Evolutionary conservation across 768 basidiomycete species (phyloP), one percentile per base, ranked within the genome.

Genomic region (Chalciporus sphaerocephalus): DNA sequence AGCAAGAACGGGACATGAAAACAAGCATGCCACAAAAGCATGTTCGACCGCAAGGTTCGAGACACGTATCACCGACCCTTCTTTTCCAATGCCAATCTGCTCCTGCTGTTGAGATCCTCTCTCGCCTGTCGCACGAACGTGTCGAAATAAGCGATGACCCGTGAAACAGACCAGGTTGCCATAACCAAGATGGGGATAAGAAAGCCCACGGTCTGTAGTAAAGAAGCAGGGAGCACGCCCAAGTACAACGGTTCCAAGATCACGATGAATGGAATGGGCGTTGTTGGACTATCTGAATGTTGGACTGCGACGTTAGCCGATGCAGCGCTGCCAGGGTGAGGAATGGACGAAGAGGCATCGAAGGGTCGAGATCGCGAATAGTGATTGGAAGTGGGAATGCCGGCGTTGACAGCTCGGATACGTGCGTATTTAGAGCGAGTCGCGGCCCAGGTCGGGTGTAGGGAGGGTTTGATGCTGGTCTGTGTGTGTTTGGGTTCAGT

Each of bases 241-340:
- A 80, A 55, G 44, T 76, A 71, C 2, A 80, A 61, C 21, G 80
- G 85, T 54, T 87, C 85, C 35, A 87, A 57, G 16, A 69, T 61
- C 13, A 86, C 52, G 44, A 72, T 60, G 51, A 86, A 70, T 3
- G 81, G 71, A 5, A 85, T 72, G 1, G 8, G 81, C 24, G 0
- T 58, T 9, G 33, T 10, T 18, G 5, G 13, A 34, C 21, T 22
- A 6, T n/a, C 12, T 27, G 23, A 16, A 32, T n/a, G 67, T 12
- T 56, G 40, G 6, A 46, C 44, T 38, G 40, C 21, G 15, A 24
- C 40, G 23, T 55, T 49, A 51, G 52, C 32, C 51, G 44, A 44
- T 54, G 23, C 25, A 49, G 51, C 41, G 40, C 32, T 52, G 51
- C n/a, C 9, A 27, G 4, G 15, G 30, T 35, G 35, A 25, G 7